Percentiles rank a stretch among this genome's conserved stretches.
Conservation (phyloP, 305 asterid species). For the Solanum hybrid region DNA sequence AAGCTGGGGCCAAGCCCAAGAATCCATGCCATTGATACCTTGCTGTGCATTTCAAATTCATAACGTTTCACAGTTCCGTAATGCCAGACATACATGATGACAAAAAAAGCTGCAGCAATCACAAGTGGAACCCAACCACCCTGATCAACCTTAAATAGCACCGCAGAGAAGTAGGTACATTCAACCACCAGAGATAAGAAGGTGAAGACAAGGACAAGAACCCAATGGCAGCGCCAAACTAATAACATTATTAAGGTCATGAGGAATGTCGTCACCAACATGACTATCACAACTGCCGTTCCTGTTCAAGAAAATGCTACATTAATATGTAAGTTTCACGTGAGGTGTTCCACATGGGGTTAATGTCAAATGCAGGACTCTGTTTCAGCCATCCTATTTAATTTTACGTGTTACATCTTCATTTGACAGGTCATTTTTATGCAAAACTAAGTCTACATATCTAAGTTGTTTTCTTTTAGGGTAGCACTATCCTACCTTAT, state of each 20-base stretch:
- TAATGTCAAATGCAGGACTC: background rate
- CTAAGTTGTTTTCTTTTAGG: background rate
- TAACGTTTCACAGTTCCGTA: conserved; percentile 84
- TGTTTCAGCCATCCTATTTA: background rate
- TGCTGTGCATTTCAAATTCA: conserved; percentile 95
- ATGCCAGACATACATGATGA: conserved; percentile 95
- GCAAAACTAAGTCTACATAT: background rate
- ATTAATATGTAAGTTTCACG: background rate
- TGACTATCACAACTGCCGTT: conserved; percentile 91
- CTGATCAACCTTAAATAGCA: conserved; percentile 78
- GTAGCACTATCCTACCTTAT: background rate
- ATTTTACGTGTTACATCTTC: background rate
- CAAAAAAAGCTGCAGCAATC: conserved; percentile 71
- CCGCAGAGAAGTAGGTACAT: conserved; percentile 82
- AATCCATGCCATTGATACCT: conserved; percentile 94
- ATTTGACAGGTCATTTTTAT: background rate
- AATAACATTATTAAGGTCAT: conserved; percentile 84
- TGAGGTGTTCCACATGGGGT: background rate
- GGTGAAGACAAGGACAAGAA: conserved; percentile 68
- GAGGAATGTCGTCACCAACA: conserved; percentile 89
- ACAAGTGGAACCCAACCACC: conserved; percentile 99
- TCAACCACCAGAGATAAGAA: conserved; percentile 64
- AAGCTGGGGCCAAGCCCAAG: conserved; percentile 92
- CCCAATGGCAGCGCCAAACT: conserved; percentile 97
- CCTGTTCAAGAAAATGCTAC: conserved; percentile 35